Evolutionary conservation across 495 filamentous ascomycete species (phyloP).

Genomic region (Trichoderma erinaceum): DNA sequence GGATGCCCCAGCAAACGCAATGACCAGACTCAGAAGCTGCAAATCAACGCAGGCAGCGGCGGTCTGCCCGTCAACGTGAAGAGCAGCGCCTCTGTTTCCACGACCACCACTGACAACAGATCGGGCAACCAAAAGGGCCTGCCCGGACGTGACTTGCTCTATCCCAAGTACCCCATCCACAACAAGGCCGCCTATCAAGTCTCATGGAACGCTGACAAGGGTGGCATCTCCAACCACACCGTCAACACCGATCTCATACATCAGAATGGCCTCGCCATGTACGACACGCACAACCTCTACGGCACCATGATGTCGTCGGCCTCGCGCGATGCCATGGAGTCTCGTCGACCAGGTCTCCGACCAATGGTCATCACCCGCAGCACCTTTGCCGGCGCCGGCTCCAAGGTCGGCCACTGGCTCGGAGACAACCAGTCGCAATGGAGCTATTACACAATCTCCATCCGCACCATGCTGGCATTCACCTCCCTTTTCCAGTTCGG

Average conservation of each 20-base stretch:
- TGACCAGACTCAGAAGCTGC: not conserved
- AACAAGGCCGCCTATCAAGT: slow-evolving; percentile 52
- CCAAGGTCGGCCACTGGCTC: slow-evolving; percentile 78
- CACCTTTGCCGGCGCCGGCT: slow-evolving; percentile 76
- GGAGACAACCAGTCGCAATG: slow-evolving; percentile 76
- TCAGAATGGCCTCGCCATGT: slow-evolving; percentile 63
- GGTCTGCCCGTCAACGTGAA: not conserved
- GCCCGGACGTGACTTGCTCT: slow-evolving; percentile 58
- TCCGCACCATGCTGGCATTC: slow-evolving; percentile 66
- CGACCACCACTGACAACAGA: not conserved
- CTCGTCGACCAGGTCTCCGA: slow-evolving; percentile 57
- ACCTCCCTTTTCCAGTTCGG: slow-evolving; percentile 77
- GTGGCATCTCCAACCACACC: slow-evolving; percentile 65
- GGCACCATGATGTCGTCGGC: slow-evolving; percentile 75
- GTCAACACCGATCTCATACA: slow-evolving; percentile 71
- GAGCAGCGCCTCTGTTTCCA: not conserved
- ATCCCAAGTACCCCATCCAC: slow-evolving; percentile 68
- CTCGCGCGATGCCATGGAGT: slow-evolving; percentile 61
- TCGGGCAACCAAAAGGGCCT: slow-evolving; percentile 39
- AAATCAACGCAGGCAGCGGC: not conserved
- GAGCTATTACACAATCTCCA: slow-evolving; percentile 64
- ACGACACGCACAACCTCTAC: slow-evolving; percentile 80
- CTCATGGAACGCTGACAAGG: slow-evolving; percentile 44
- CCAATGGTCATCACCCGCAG: slow-evolving; percentile 79
- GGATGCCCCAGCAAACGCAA: slow-evolving; percentile 21